Evolutionary conservation across 257 asterid species (phyloP), one percentile per base, ranked within the genome.

Genomic region (Dorcoceras hygrometricum): DNA sequence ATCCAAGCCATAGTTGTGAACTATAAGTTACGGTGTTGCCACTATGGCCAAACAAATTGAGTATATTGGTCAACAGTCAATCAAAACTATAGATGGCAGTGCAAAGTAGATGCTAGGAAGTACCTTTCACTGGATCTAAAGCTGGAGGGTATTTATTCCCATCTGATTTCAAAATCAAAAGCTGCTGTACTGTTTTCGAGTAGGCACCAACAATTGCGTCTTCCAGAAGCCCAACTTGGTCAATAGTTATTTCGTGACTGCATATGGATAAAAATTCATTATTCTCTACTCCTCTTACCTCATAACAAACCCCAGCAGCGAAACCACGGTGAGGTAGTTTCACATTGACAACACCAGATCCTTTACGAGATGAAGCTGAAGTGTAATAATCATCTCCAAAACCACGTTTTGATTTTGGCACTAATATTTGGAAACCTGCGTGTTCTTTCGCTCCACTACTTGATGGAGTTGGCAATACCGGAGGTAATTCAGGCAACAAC

Each of bases 221-320:
- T 83, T 94, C 96, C 69, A 94, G 96, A 67, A 94, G 95, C 81
- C 96, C 83, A 76, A 81, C 88, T 83, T 85, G 97, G 78, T 94
- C 85, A 3, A 94, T 82, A 80, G 75, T 87, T 65, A 94, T 84
- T 78, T 74, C 87, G 78, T 28, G 32, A 66, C 75, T 78, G 88
- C 97, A 90, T 78, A 94, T 90, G 66, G 82, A 79, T 72, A 94
- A 75, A 77, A 94, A 84, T 56, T 90, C 95, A 67, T 69, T 84
- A 70, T 65, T 82, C 55, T 79, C 89, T 54, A 87, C 81, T 69
- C 83, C 96, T 76, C 90, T 86, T 73, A 94, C 99, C 83, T 88
- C 99, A 39, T 83, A 94, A 85, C 62, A 79, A 65, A 83, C 82
- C 62, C 97, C 99, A 65, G 95, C 92, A 73, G 91, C 89, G 59